Conservation (phyloP, 345 rosid species). For the Pseudoturritis turrita region DNA sequence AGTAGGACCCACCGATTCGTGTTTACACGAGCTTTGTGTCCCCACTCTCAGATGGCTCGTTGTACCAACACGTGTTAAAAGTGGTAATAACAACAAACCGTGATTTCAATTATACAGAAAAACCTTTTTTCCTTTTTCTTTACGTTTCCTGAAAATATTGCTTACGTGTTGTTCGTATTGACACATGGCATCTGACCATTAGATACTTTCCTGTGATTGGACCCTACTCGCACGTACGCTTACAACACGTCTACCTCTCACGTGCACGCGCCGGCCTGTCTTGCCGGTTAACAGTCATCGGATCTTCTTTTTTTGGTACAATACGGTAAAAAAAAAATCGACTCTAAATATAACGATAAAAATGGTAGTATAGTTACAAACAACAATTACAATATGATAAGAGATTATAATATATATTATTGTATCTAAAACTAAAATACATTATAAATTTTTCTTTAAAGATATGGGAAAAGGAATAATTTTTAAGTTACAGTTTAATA, state of each 20-base stretch:
- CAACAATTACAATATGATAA: too few species aligned
- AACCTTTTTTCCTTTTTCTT: neutral
- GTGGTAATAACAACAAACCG: neutral
- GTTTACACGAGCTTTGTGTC: slow-evolving; percentile 22
- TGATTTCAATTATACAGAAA: neutral
- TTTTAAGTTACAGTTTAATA: too few species aligned
- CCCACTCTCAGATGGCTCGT: neutral
- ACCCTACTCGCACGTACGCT: neutral
- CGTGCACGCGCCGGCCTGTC: neutral
- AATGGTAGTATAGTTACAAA: too few species aligned
- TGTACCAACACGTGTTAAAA: slow-evolving; percentile 8
- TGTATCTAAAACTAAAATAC: too few species aligned
- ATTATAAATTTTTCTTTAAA: too few species aligned
- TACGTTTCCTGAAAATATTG: neutral
- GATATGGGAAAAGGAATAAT: too few species aligned
- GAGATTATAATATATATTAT: too few species aligned
- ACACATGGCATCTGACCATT: neutral
- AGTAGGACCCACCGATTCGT: slow-evolving; percentile 1
- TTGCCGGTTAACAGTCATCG: neutral
- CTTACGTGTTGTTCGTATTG: neutral
- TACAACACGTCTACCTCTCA: neutral
- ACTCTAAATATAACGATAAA: too few species aligned
- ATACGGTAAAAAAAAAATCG: too few species aligned
- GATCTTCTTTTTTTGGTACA: neutral
- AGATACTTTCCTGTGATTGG: neutral